These are phyloP conservation scores for Pseudozyma tsukubaensis DNA, from an alignment of 1,284 basidiomycete species.

Conservation along the genomic window DNA sequence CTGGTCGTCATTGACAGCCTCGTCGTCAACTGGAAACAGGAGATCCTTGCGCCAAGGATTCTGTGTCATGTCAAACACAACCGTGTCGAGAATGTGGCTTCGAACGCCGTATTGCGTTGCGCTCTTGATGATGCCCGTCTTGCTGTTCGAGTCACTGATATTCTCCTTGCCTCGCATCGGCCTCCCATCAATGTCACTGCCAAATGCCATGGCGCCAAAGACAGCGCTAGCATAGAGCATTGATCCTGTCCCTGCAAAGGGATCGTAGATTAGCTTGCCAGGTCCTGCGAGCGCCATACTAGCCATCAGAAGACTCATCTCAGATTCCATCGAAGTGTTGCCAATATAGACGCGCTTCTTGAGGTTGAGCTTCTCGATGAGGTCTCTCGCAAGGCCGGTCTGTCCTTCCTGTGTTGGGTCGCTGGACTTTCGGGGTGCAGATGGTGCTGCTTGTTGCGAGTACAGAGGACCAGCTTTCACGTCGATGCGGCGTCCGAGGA, in stretches of 20 bases:
- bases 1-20: neutral
- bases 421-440: slow-evolving; percentile 40
- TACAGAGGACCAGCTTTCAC: slow-evolving; percentile 26
- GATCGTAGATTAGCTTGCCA: slow-evolving; percentile 93
- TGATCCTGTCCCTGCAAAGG: slow-evolving; percentile 95
- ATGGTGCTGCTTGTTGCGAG: slow-evolving; percentile 16
- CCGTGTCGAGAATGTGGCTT: slow-evolving; percentile 81
- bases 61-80: slow-evolving; percentile 88
- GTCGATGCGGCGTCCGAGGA: slow-evolving; percentile 50
- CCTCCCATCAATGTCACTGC: slow-evolving; percentile 95
- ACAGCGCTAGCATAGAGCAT: slow-evolving; percentile 81
- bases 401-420: slow-evolving; percentile 50
- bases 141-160: slow-evolving; percentile 63
- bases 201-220: slow-evolving; percentile 87
- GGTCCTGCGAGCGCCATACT: slow-evolving; percentile 89
- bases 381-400: slow-evolving; percentile 49
- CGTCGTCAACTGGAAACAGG: slow-evolving; percentile 16
- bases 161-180: slow-evolving; percentile 91
- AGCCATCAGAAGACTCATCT: slow-evolving; percentile 93
- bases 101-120: slow-evolving; percentile 87
- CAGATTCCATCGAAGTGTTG: slow-evolving; percentile 97
- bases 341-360: slow-evolving; percentile 89
- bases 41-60: slow-evolving; percentile 79
- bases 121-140: slow-evolving; percentile 76
- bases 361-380: slow-evolving; percentile 74